Evolutionary conservation across 192 early-diverging fungal genomes (phyloP), one percentile per base, ranked within the genome.

Genomic region (Coemansia sp.): DNA sequence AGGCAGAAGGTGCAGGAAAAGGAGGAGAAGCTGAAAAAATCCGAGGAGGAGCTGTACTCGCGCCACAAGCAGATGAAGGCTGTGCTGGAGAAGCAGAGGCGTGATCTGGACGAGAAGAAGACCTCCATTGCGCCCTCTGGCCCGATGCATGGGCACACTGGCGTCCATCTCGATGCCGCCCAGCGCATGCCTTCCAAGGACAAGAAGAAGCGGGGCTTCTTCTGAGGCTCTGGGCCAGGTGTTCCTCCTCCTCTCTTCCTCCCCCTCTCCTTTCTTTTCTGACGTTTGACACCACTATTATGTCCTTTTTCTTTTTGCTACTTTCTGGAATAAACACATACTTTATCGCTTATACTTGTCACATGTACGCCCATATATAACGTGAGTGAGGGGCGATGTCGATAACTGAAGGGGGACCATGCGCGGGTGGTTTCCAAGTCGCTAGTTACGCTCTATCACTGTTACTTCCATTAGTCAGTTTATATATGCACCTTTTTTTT

Each of bases 1-100:
- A 89, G 93, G 72, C 92, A 94, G 67, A 97, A 99, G 86, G 96
- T 99, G 23, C 92, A 94, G 65, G 96, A 99, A 83, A 97, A 97
- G 85, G 95, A 99, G 77, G 84, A 90, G 55, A 97, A 97, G 84
- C 84, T 99, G 60, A 96, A 94, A 81, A 93, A 95, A 74, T 90
- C 89, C 18, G 96, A 99, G 76, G 94, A 96, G 64, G 96, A 91
- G 86, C 81, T 99, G 53, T 91, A 95, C 78, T 92, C 94, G 33
- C 92, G 94, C 56, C 94, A 99, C 72, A 87, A 93, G 72, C 93
- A 96, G 73, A 96, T 99, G 95, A 97, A 96, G 88, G 87, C 93
- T 28, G 90, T 92, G 40, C 82, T 99, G 30, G 96, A 99, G 84
- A 90, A 90, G 75, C 94, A 97, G 74, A 85, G 94, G 21, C 63